These are phyloP conservation scores for Phaeophleospora eucalypticola DNA, from an alignment of 2,329 filamentous ascomycete genomes.

Conservation along the genomic window DNA sequence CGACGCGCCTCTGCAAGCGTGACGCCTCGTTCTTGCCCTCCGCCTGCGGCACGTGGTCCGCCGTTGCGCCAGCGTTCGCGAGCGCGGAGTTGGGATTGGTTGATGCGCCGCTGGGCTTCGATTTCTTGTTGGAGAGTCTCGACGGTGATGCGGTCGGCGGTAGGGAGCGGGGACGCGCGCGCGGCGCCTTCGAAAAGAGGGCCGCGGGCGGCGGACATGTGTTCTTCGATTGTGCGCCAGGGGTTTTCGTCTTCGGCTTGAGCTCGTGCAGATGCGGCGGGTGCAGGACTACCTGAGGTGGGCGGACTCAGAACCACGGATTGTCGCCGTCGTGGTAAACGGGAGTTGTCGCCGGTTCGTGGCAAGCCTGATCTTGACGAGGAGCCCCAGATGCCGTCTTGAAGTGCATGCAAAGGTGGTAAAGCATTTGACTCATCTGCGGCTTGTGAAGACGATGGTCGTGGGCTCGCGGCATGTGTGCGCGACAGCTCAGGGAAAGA, in stretches of 20 bases:
- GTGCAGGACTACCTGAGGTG: slow-evolving; percentile 8
- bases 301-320: slow-evolving; percentile 38
- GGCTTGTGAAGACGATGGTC: slow-evolving; percentile 6
- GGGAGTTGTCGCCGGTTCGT: slow-evolving; percentile 19
- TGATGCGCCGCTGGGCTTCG: slow-evolving; percentile 16
- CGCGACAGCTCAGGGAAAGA: slow-evolving; percentile 28
- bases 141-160: slow-evolving; percentile 8
- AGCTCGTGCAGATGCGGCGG: slow-evolving; percentile 16
- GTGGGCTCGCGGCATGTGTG: slow-evolving; percentile 20
- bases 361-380: slow-evolving; percentile 11
- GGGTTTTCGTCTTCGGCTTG: slow-evolving; percentile 36
- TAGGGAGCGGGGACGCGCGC: slow-evolving; percentile 19
- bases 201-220: slow-evolving; percentile 35
- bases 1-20: slow-evolving; percentile 14
- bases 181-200: slow-evolving; percentile 32
- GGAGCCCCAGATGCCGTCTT: slow-evolving; percentile 12
- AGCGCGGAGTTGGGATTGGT: slow-evolving; percentile 13
- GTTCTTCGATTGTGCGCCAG: slow-evolving; percentile 48
- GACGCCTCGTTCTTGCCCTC: slow-evolving; percentile 2
- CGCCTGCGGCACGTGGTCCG: slow-evolving; percentile 2
- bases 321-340: slow-evolving; percentile 37
- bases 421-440: slow-evolving; percentile 8
- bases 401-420: slow-evolving; percentile 13
- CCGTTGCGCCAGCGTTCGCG: slow-evolving; percentile 19
- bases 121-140: slow-evolving; percentile 17